Evolutionary conservation across 1,139 yeast species (phyloP).

Genomic region (Geotrichum cucujoidarum): DNA sequence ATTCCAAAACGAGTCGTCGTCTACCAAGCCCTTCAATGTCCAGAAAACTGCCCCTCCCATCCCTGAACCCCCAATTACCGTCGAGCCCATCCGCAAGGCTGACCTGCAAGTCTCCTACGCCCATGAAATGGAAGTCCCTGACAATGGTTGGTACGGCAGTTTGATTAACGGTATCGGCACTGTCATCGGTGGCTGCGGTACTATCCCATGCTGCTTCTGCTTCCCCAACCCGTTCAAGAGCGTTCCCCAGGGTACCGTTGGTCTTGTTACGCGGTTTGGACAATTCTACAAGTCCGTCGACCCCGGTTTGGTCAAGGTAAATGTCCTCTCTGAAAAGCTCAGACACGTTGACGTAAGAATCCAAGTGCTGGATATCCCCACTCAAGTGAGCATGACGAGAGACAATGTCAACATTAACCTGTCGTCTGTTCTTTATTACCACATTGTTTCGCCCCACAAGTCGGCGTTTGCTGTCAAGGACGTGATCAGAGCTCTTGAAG

Average conservation of each 20-base stretch:
- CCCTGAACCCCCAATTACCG: constrained; percentile 27
- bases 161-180: constrained; percentile 46
- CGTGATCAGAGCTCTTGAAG: constrained; percentile 56
- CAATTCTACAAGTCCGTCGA: constrained; percentile 62
- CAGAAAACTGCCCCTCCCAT: constrained; percentile 1
- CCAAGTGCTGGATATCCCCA: constrained; percentile 61
- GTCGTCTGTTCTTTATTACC: constrained; percentile 65
- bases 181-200: constrained; percentile 51
- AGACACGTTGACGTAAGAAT: constrained; percentile 52
- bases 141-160: constrained; percentile 39
- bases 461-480: constrained; percentile 57
- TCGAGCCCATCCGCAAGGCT: constrained; percentile 33
- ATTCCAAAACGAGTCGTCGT: constrained; percentile 14
- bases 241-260: constrained; percentile 67
- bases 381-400: constrained; percentile 63
- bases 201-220: constrained; percentile 55
- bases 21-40: not conserved
- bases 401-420: constrained; percentile 61
- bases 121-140: constrained; percentile 37
- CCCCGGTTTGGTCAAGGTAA: constrained; percentile 64
- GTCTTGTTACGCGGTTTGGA: constrained; percentile 65
- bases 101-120: constrained; percentile 40
- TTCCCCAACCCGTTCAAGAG: constrained; percentile 55
- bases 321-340: constrained; percentile 59
- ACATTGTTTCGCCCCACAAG: constrained; percentile 64